Evolutionary conservation across 345 rosid genomes (phyloP), one percentile per base, ranked within the genome.

Genomic region (Gossypium thurberi): DNA sequence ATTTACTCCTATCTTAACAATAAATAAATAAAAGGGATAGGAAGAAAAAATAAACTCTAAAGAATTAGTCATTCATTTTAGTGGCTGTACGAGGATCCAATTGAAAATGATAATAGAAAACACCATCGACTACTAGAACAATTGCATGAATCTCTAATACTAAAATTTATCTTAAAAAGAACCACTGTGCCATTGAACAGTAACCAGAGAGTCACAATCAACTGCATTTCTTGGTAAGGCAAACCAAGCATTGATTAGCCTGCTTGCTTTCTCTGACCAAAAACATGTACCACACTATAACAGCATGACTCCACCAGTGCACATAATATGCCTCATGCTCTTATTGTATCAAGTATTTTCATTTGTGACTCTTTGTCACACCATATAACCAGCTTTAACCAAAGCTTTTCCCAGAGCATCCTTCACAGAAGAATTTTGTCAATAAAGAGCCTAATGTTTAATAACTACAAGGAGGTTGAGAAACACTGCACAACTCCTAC

Each of bases 291-390:
- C 53, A 44, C 48, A 37, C 10, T 46, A 53, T 47, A 47, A 66
- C 51, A 68, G 46, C 72, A 68, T 68, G 43, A 56, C 42, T 67
- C 43, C 17, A 14, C 8, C 21, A 67, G 20, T 46, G 57, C 71
- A 67, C 23, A 47, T 48, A 69, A 14, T 13, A 65, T 44, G 20
- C 20, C 26, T 10, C 40, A 23, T 21, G 33, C 56, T 44, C 50
- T 63, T 40, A 40, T 10, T 63, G 6, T 3, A 64, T 40, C 15
- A 68, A 68, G 25, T 58, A 17, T 51, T 50, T 26, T 51, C 15
- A 28, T 9, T 25, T 14, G 15, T 3, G 14, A 10, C 42, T 65
- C 50, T 42, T 25, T 14, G 23, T 18, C 3, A 26, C 57, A 15
- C 43, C 21, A 26, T 23, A 69, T n/a, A 69, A 51, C 50, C 60